These are phyloP conservation scores for Chlamydomonas incerta DNA, from an alignment of 139 green algal species.

Conservation along the genomic window DNA sequence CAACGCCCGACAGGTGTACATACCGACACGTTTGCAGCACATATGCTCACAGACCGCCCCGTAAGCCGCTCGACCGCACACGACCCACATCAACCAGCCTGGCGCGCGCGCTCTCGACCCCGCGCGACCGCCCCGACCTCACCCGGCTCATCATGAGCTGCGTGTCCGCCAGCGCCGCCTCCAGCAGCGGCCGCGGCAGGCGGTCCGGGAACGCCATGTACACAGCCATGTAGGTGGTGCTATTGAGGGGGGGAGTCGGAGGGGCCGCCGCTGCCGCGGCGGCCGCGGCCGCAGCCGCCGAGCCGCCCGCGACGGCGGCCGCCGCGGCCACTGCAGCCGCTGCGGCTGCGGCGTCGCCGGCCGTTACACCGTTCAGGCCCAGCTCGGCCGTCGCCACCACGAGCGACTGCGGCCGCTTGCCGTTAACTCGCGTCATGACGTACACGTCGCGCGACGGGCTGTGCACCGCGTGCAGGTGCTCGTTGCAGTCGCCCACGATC, in stretches of 20 bases:
- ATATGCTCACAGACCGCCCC: no score
- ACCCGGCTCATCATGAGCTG: slow-evolving; percentile 26
- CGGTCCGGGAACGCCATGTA: slow-evolving; percentile 38
- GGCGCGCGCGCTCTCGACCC: no score
- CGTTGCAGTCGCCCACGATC: slow-evolving; percentile 39
- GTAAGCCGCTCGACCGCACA: no score
- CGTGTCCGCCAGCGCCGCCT: slow-evolving; percentile 10
- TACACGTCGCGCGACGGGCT: slow-evolving; percentile 33
- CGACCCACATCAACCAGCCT: no score
- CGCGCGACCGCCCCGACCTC: neutral
- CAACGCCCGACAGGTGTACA: no score
- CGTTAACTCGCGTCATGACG: slow-evolving; percentile 36
- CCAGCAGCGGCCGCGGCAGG: slow-evolving; percentile 16
- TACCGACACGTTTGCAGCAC: no score
- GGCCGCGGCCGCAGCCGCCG: neutral
- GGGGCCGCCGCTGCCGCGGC: neutral
- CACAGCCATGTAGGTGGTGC: slow-evolving; percentile 14
- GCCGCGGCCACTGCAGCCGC: neutral
- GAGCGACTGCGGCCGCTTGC: slow-evolving; percentile 22
- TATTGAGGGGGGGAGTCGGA: neutral
- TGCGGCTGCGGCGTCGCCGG: neutral
- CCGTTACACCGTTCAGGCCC: neutral
- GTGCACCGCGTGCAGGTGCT: slow-evolving; percentile 44
- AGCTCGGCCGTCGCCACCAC: slow-evolving; percentile 25
- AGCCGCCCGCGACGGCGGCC: no score